phyloP scores from a whole-genome alignment of 1,284 basidiomycete species.

The Flammula alnicola region DNA sequence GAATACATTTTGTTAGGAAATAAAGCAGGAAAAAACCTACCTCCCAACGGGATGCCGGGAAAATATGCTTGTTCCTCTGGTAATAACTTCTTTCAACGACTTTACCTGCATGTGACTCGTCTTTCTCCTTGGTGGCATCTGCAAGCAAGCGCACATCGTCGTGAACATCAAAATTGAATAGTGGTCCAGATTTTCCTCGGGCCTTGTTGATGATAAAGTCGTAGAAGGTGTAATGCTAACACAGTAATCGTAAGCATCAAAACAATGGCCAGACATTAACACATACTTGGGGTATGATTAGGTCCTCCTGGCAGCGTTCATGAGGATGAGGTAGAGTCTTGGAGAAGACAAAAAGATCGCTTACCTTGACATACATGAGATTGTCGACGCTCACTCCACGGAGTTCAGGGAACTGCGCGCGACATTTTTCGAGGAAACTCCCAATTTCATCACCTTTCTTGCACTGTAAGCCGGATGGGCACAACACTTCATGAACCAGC shows the following conservation, averaged over 20 bases:
- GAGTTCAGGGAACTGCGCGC: slow-evolving; percentile 91
- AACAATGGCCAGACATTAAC: not conserved
- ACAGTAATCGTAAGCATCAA: slow-evolving; percentile 21
- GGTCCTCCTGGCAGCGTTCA: slow-evolving; percentile 73
- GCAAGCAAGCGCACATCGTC: slow-evolving; percentile 96
- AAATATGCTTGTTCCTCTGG: slow-evolving; percentile 96
- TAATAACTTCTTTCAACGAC: slow-evolving; percentile 98
- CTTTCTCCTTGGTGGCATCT: slow-evolving; percentile 96
- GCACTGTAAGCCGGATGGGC: slow-evolving; percentile 78
- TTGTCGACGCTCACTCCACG: slow-evolving; percentile 92
- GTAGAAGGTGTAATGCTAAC: slow-evolving; percentile 96
- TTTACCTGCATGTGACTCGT: slow-evolving; percentile 98
- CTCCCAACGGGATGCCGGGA: slow-evolving; percentile 95
- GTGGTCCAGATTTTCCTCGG: slow-evolving; percentile 94
- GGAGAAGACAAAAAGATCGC: slow-evolving; percentile 23
- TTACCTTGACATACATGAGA: slow-evolving; percentile 96
- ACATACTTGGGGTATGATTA: slow-evolving; percentile 90
- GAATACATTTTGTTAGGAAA: slow-evolving; percentile 9
- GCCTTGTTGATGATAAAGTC: slow-evolving; percentile 99
- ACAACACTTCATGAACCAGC: not conserved
- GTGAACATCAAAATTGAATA: slow-evolving; percentile 99
- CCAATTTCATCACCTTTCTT: slow-evolving; percentile 97
- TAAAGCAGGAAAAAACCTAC: slow-evolving; percentile 50
- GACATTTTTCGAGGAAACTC: slow-evolving; percentile 90
- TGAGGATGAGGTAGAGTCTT: not conserved